Conservation (phyloP, 2,329 filamentous ascomycete species). For the Arthroderma uncinatum region DNA sequence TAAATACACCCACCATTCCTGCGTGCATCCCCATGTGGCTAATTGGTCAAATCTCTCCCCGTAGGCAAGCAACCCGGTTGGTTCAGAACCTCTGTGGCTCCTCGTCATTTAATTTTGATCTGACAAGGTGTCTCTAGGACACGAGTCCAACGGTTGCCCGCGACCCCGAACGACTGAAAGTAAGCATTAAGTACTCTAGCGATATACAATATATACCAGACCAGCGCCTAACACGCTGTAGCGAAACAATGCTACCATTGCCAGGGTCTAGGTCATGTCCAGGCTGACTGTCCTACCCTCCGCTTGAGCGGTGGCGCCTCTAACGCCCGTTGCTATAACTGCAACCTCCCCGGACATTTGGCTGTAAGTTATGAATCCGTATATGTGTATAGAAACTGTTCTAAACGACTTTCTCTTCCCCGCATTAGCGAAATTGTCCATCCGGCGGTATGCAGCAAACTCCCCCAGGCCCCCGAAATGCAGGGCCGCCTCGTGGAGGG, state of each 20-base stretch:
- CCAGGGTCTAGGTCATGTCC: slow-evolving; percentile 94
- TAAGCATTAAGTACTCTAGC: slow-evolving; percentile 33
- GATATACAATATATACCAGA: not conserved
- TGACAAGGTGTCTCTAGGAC: slow-evolving; percentile 42
- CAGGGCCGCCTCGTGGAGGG: slow-evolving; percentile 56
- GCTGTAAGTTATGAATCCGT: slow-evolving; percentile 50
- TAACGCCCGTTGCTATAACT: slow-evolving; percentile 91
- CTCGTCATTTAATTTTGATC: not conserved
- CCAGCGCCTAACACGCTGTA: slow-evolving; percentile 7
- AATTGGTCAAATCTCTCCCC: not conserved
- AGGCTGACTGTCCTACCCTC: slow-evolving; percentile 96
- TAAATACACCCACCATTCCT: not conserved
- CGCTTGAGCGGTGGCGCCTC: slow-evolving; percentile 70
- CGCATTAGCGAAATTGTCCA: slow-evolving; percentile 15
- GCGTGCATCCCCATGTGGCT: not conserved
- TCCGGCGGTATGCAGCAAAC: slow-evolving; percentile 44
- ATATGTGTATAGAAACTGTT: not conserved
- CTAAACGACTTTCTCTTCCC: not conserved
- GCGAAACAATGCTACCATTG: slow-evolving; percentile 99
- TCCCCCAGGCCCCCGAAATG: slow-evolving; percentile 51
- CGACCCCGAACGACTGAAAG: slow-evolving; percentile 90
- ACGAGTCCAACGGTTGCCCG: slow-evolving; percentile 96
- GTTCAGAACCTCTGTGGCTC: not conserved
- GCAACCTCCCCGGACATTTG: slow-evolving; percentile 83
- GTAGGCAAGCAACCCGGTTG: slow-evolving; percentile 39